Percentiles rank a stretch among this genome's conserved stretches.
Evolutionary conservation across 106 monocot genomes (phyloP).

Genomic region (Cymbidium sinense): DNA sequence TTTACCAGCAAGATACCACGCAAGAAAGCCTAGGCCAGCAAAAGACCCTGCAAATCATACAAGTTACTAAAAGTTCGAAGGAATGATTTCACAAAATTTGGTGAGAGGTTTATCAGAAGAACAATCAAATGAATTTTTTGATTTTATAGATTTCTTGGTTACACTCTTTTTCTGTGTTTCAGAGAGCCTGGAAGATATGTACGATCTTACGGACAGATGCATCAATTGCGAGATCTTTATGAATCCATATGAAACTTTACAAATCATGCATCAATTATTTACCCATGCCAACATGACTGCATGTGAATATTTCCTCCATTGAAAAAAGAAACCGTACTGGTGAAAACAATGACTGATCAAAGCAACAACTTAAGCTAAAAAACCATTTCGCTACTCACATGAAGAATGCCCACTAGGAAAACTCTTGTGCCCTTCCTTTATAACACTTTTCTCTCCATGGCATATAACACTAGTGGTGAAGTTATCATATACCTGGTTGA

Average conservation of each 20-base stretch:
- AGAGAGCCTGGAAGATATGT: no score
- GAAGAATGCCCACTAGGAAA: constrained; percentile 53
- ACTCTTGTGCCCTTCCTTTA: constrained; percentile 50
- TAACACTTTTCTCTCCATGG: constrained; percentile 24
- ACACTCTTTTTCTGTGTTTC: no score
- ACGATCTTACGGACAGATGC: no score
- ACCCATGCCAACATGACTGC: background rate
- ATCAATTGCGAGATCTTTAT: no score
- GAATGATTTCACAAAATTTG: background rate
- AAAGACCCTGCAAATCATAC: constrained; percentile 13
- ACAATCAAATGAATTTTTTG: background rate
- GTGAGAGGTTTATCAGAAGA: background rate
- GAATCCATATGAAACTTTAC: background rate
- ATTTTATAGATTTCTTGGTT: no score
- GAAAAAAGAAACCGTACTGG: no score
- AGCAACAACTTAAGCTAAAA: no score
- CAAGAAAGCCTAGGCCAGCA: constrained; percentile 13
- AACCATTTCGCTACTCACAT: constrained; percentile 14
- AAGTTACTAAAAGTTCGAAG: background rate
- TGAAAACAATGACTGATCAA: no score
- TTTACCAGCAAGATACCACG: constrained; percentile 60
- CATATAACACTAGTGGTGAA: constrained; percentile 29
- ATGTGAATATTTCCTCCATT: background rate
- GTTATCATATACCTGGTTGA: constrained; percentile 21
- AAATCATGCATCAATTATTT: background rate